Conservation (phyloP, 495 filamentous ascomycete species). For the Letharia columbiana region DNA sequence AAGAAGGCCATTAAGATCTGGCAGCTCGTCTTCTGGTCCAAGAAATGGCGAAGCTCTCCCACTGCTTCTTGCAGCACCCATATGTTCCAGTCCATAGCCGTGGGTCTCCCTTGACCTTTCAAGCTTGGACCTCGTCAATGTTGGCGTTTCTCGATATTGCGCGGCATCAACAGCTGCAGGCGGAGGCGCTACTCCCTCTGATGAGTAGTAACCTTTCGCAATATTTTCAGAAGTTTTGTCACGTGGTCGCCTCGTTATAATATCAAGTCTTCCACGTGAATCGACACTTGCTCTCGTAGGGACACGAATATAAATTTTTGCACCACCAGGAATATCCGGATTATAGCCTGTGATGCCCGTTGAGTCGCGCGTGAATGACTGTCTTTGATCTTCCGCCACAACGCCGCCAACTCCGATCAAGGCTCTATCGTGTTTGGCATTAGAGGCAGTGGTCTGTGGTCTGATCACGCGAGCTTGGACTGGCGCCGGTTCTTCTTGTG, state of each 20-base stretch:
- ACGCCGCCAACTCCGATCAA: conserved; percentile 46
- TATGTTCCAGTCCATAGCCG: conserved; percentile 20
- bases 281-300: conserved; percentile 49
- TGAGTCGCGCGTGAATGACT: conserved; percentile 13
- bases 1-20: conserved; percentile 3
- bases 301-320: conserved; percentile 52
- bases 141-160: conserved; percentile 6
- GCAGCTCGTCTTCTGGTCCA: conserved; percentile 9
- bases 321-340: conserved; percentile 52
- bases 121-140: conserved; percentile 1
- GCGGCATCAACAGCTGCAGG: conserved; percentile 2
- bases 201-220: conserved; percentile 28
- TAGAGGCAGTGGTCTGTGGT: conserved; percentile 2
- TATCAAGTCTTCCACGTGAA: conserved; percentile 48
- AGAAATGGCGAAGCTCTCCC: conserved; percentile 16
- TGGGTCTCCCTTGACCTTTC: neutral
- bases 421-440: conserved; percentile 27
- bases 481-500: conserved; percentile 52
- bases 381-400: conserved; percentile 35
- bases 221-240: conserved; percentile 41
- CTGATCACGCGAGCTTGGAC: conserved; percentile 61
- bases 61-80: neutral
- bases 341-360: conserved; percentile 44
- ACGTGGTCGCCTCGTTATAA: conserved; percentile 40
- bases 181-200: neutral